These are phyloP conservation scores for Acer yangbiense DNA, from an alignment of 345 rosid species.

Conservation along the genomic window DNA sequence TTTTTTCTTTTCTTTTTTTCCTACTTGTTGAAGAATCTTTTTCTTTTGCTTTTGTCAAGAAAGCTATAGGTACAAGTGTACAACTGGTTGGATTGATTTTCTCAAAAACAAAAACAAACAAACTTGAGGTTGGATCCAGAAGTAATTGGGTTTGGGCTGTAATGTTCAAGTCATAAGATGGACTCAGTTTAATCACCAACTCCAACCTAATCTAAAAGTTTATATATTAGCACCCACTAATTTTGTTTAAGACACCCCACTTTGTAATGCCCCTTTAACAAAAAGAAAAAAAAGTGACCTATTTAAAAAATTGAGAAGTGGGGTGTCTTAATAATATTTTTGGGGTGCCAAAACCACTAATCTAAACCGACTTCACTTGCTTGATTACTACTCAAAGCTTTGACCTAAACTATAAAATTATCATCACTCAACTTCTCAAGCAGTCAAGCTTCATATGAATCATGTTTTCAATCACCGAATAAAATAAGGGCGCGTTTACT, in stretches of 20 bases:
- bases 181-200: too few relatives aligned
- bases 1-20: too few relatives aligned
- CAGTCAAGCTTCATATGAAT: neutral
- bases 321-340: neutral
- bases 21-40: neutral
- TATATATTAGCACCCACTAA: too few relatives aligned
- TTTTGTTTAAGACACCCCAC: neutral
- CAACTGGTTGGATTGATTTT: too few relatives aligned
- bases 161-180: too few relatives aligned
- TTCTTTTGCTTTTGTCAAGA: neutral
- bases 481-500: too few relatives aligned
- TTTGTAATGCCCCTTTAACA: neutral
- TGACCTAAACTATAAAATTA: neutral
- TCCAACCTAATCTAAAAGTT: too few relatives aligned
- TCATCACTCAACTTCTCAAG: neutral
- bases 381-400: neutral
- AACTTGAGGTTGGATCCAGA: neutral
- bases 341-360: neutral
- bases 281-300: too few relatives aligned
- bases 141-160: too few relatives aligned
- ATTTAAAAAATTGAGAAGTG: neutral
- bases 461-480: neutral
- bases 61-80: neutral
- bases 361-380: neutral
- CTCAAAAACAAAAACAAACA: too few relatives aligned